phyloP scores from a whole-genome alignment of 2,329 filamentous ascomycete species.

The Pezicula radicicola region DNA sequence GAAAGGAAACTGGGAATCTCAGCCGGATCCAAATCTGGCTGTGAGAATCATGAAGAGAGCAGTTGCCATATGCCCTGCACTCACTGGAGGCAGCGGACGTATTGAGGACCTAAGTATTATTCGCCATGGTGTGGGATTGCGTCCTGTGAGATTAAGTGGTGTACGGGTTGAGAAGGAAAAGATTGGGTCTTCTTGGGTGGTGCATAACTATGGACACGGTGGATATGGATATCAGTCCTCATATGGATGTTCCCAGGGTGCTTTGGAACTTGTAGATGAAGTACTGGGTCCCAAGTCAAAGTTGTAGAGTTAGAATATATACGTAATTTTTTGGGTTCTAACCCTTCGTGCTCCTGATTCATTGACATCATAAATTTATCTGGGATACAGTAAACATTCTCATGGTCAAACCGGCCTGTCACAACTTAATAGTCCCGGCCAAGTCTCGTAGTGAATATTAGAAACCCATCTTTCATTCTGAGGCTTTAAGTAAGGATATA shows the following conservation, averaged over 20 bases:
- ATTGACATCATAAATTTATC: neutral
- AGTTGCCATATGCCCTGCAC: slow-evolving; percentile 51
- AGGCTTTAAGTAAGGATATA: too few relatives aligned
- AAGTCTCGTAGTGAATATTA: too few relatives aligned
- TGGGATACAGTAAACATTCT: too few relatives aligned
- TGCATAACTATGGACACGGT: slow-evolving; percentile 61
- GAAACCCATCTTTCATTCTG: too few relatives aligned
- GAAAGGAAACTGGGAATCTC: slow-evolving; percentile 60
- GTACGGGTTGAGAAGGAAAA: slow-evolving; percentile 61
- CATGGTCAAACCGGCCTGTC: too few relatives aligned
- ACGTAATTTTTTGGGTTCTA: neutral
- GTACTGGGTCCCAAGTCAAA: slow-evolving; percentile 15
- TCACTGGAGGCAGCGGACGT: slow-evolving; percentile 50
- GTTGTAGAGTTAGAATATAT: slow-evolving; percentile 7
- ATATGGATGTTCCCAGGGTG: slow-evolving; percentile 68
- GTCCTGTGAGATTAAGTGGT: slow-evolving; percentile 59
- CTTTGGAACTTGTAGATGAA: slow-evolving; percentile 64
- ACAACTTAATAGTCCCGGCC: too few relatives aligned
- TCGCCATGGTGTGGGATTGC: slow-evolving; percentile 63
- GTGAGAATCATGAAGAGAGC: slow-evolving; percentile 65
- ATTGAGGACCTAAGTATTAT: slow-evolving; percentile 62
- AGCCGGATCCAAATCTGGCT: slow-evolving; percentile 60
- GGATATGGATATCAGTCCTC: slow-evolving; percentile 60
- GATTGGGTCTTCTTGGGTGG: slow-evolving; percentile 50
- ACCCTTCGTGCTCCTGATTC: neutral